Evolutionary conservation across 1,284 basidiomycete genomes (phyloP).

Genomic region (Trichosporon sp.): DNA sequence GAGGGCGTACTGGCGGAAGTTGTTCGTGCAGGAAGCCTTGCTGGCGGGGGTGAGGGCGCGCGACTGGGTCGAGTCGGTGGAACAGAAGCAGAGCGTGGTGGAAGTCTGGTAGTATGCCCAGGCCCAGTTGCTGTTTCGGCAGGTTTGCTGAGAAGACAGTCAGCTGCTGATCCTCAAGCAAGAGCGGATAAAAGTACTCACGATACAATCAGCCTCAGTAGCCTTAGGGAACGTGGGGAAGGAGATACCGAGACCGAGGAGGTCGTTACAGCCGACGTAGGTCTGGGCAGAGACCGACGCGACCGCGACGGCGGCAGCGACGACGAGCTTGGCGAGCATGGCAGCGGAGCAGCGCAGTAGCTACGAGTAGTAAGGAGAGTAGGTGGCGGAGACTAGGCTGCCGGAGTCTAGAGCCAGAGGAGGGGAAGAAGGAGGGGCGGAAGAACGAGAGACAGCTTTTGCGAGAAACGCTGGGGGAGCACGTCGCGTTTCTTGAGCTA

Average conservation of each 20-base stretch:
- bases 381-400: not conserved
- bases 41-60: not conserved
- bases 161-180: too few relatives aligned
- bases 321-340: not conserved
- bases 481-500: not conserved
- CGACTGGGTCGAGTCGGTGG: not conserved
- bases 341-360: too few relatives aligned
- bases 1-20: not conserved
- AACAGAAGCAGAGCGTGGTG: not conserved
- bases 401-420: not conserved
- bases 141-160: too few relatives aligned
- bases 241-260: not conserved
- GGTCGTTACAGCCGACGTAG: not conserved
- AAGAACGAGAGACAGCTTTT: not conserved
- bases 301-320: not conserved
- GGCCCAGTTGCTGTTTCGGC: not conserved
- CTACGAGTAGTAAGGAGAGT: not conserved
- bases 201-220: not conserved
- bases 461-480: not conserved
- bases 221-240: not conserved
- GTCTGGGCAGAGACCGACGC: not conserved
- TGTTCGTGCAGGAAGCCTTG: not conserved
- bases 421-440: not conserved
- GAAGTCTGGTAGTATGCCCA: not conserved
- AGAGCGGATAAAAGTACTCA: too few relatives aligned